Evolutionary conservation across 2,329 filamentous ascomycete genomes (phyloP), one percentile per base, ranked within the genome.

Genomic region (Trichoderma polysporum): DNA sequence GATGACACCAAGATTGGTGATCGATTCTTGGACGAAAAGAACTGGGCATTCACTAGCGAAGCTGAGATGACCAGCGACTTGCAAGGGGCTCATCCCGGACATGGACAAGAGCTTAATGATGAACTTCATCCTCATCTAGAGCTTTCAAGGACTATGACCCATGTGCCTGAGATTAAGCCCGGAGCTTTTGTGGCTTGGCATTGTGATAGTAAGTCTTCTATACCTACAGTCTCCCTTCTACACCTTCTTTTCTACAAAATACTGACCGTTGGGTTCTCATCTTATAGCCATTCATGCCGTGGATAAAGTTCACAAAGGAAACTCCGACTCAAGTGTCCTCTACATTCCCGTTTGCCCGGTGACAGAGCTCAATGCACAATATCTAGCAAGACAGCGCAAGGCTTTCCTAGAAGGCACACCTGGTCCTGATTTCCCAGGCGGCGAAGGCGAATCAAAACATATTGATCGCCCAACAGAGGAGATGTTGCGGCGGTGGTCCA

Each of bases 261-360:
- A 22, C 63, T 62, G 10, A 56, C 49, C 15, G 25, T 25, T 56
- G 17, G 4, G 15, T 15, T 25, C 8, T 49, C 39, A 12, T 8
- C 17, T 27, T 19, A 19, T 31, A 79, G 84, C 80, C 3, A 90
- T 96, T 57, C 94, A 97, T 75, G 87, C 92, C 0, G 94, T 97
- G 0, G 94, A 97, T 79, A 89, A 87, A 70, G 82, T 89, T 1
- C 94, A 97, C 75, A 78, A 78, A 1, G 94, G 94, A 1, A 82
- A 79, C 1, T 78, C 81, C 0, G 94, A 97, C 76, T 93, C 91
- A 0, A 93, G 90, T 71, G 94, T 97, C 0, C 74, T 97, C 68
- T 97, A 97, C 74, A 97, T 97, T 65, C 93, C 94, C 0, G 89
- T 92, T 0, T 95, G 91, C 64, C 93, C 94, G 0, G 83, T 93